A percentile compares a stretch with the other conserved stretches of the same genome.
phyloP scores from a whole-genome alignment of 345 rosid species.

The Luvunga scandens region DNA sequence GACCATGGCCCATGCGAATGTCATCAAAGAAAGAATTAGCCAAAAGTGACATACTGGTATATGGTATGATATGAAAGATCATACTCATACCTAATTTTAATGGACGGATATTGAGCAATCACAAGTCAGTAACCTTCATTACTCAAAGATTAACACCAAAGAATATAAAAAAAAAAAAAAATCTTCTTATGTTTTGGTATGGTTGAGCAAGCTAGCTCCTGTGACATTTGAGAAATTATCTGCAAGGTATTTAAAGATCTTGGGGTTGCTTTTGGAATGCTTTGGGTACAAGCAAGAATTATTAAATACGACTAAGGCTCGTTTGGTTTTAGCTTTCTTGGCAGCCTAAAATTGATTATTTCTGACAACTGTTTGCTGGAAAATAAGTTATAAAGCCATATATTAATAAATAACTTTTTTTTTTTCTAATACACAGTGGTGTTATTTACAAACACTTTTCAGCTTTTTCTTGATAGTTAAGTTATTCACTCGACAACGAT shows the following conservation, averaged over 20 bases:
- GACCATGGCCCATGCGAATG: not conserved
- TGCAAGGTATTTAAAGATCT: too few relatives aligned
- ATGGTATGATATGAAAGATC: not conserved
- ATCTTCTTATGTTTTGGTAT: not conserved
- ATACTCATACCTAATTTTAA: not conserved
- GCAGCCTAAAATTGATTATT: too few relatives aligned
- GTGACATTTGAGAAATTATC: too few relatives aligned
- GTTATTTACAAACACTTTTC: too few relatives aligned
- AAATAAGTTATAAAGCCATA: too few relatives aligned
- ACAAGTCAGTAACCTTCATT: not conserved
- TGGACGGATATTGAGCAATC: not conserved
- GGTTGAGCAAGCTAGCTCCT: too few relatives aligned
- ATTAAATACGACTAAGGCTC: not conserved
- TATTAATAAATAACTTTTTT: too few relatives aligned
- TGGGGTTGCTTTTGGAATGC: not conserved
- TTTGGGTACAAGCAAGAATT: not conserved
- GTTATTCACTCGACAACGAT: too few relatives aligned
- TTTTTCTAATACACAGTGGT: too few relatives aligned
- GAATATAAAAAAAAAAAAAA: not conserved
- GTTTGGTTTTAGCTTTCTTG: too few relatives aligned
- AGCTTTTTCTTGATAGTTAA: too few relatives aligned
- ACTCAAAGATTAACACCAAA: not conserved
- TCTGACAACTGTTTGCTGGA: not conserved
- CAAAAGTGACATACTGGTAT: not conserved
- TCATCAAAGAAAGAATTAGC: not conserved